Evolutionary conservation across 1,284 basidiomycete genomes (phyloP).

Genomic region (Ustilago loliicola): DNA sequence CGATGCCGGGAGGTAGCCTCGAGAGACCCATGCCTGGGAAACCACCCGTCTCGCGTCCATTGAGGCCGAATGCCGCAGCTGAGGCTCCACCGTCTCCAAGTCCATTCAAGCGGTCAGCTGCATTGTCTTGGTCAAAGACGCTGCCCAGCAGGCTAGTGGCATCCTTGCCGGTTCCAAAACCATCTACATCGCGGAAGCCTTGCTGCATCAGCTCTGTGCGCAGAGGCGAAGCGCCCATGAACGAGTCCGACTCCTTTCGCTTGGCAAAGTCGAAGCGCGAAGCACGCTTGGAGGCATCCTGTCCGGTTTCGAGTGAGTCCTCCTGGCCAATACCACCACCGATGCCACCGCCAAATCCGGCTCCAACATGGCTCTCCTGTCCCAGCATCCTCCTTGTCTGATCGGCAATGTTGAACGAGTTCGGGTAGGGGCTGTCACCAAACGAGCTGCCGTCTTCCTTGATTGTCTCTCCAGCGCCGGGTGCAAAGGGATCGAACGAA

Average conservation of each 20-base stretch:
- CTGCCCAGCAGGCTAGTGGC: constrained; percentile 55
- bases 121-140: constrained; percentile 55
- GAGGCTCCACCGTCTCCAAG: constrained; percentile 38
- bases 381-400: constrained; percentile 56
- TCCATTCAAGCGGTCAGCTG: constrained; percentile 21
- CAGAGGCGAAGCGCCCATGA: constrained; percentile 45
- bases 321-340: constrained; percentile 15
- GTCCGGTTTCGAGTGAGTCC: constrained; percentile 30
- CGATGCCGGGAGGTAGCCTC: constrained; percentile 44
- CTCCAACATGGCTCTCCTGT: constrained; percentile 38
- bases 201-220: constrained; percentile 46
- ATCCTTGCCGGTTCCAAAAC: constrained; percentile 43
- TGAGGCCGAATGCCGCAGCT: constrained; percentile 32
- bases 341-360: constrained; percentile 5
- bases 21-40: constrained; percentile 49
- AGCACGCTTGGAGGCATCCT: constrained; percentile 47
- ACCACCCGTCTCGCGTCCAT: constrained; percentile 31
- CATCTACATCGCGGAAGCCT: constrained; percentile 24
- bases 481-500: constrained; percentile 68
- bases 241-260: constrained; percentile 56
- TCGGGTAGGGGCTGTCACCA: constrained; percentile 30
- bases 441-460: constrained; percentile 45
- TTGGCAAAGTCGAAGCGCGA: constrained; percentile 65
- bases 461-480: constrained; percentile 53
- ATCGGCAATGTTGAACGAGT: constrained; percentile 56